These are phyloP conservation scores for Fraxinus greggii DNA, from an alignment of 305 asterid genomes.

Conservation along the genomic window DNA sequence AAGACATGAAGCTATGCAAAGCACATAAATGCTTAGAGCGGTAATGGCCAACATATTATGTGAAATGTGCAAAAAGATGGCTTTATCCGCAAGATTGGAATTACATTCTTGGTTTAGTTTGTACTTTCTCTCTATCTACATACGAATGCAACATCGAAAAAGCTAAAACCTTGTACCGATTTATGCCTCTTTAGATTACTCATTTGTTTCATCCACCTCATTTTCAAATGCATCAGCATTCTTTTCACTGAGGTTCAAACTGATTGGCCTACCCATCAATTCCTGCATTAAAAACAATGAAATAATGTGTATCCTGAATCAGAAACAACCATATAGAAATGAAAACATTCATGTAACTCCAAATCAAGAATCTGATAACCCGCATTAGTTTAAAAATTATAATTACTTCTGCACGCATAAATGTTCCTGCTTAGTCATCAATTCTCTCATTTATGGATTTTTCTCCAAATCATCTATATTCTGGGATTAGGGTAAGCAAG, in stretches of 20 bases:
- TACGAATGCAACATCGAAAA: constrained; percentile 7
- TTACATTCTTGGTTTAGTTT: constrained; percentile 1
- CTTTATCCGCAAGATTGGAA: constrained; percentile 19
- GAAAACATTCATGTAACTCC: not conserved
- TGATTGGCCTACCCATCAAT: constrained; percentile 68
- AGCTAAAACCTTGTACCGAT: constrained; percentile 1
- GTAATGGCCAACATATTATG: not conserved
- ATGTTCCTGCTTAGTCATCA: not conserved
- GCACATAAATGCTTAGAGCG: not conserved
- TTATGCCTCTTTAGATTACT: constrained; percentile 37
- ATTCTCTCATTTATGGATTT: not conserved
- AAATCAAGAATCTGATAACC: not conserved
- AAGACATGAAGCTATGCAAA: not conserved
- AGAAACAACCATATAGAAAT: not conserved
- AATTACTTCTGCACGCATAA: not conserved
- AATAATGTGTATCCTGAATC: not conserved
- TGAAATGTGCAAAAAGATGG: not conserved
- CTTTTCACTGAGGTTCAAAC: constrained; percentile 59
- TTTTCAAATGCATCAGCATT: constrained; percentile 30
- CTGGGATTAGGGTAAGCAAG: not conserved
- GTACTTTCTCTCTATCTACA: constrained; percentile 22
- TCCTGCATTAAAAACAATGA: constrained; percentile 48
- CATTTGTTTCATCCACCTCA: constrained; percentile 25
- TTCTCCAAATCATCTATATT: not conserved
- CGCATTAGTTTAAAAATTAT: not conserved